Evolutionary conservation across 2,329 filamentous ascomycete species (phyloP).

Genomic region (Talaromyces verruculosus): DNA sequence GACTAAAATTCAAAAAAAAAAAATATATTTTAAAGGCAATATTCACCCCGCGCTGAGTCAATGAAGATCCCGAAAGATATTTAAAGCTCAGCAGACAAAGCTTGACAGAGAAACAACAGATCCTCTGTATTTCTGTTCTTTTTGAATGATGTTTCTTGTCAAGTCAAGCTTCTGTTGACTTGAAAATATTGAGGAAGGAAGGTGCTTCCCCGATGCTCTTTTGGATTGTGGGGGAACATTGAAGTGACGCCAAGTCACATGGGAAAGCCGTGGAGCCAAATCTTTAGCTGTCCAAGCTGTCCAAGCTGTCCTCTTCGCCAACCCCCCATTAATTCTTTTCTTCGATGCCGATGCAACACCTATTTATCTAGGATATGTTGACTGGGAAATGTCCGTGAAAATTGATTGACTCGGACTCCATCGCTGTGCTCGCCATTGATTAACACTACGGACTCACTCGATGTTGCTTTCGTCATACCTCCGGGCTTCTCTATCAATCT

Average conservation of each 20-base stretch:
- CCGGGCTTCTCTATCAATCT: neutral
- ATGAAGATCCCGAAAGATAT: neutral
- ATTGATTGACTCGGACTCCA: neutral
- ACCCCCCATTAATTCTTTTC: neutral
- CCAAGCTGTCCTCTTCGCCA: conserved; percentile 17
- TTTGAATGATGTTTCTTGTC: neutral
- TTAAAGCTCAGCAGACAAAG: neutral
- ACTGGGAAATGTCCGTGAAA: neutral
- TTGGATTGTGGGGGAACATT: conserved; percentile 20
- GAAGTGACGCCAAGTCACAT: conserved; percentile 36
- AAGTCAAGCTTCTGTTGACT: conserved; percentile 1
- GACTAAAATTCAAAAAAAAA: conserved; percentile 10
- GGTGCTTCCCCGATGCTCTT: neutral
- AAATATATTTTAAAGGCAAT: neutral
- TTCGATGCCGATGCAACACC: neutral
- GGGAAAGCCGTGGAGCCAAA: conserved; percentile 10
- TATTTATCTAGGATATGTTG: neutral
- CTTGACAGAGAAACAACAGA: neutral
- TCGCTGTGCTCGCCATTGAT: neutral
- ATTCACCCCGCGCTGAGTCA: neutral
- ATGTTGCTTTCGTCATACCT: conserved; percentile 10
- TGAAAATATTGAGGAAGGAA: neutral
- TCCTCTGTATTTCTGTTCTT: neutral
- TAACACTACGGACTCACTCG: neutral
- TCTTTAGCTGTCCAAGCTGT: conserved; percentile 15